These are phyloP conservation scores for Citrullus colocynthis DNA, from an alignment of 306 rosid genomes.

Conservation along the genomic window DNA sequence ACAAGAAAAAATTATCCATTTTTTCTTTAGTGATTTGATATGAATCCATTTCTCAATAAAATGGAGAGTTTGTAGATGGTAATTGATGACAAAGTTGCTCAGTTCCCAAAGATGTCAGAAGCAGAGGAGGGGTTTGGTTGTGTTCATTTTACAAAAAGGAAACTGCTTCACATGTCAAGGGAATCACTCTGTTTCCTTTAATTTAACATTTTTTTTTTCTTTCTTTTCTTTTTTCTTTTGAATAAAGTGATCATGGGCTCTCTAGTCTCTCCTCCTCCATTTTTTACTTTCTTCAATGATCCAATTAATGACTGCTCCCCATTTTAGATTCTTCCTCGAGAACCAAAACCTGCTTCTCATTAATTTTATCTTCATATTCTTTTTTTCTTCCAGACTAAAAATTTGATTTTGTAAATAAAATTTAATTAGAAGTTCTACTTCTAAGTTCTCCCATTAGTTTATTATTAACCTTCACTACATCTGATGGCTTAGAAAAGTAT, in stretches of 20 bases:
- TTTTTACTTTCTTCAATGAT: not conserved
- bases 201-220: not conserved
- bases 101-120: slow-evolving; percentile 28
- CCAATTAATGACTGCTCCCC: not conserved
- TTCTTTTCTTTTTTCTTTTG: not conserved
- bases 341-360: not conserved
- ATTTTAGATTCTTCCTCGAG: slow-evolving; percentile 1
- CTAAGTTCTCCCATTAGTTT: not conserved
- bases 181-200: slow-evolving; percentile 19
- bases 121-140: slow-evolving; percentile 13
- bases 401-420: not conserved
- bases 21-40: too few species aligned
- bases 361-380: not conserved
- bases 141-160: slow-evolving; percentile 7
- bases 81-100: slow-evolving; percentile 6
- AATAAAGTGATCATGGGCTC: not conserved
- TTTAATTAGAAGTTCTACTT: not conserved
- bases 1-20: too few species aligned
- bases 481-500: not conserved
- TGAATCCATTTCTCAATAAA: not conserved
- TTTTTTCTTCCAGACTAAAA: not conserved
- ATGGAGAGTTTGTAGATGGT: not conserved
- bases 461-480: not conserved
- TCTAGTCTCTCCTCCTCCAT: not conserved
- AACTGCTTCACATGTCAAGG: slow-evolving; percentile 20